These are phyloP conservation scores for Fusarium sp. DNA, from an alignment of 2,329 filamentous ascomycete species.

Conservation along the genomic window DNA sequence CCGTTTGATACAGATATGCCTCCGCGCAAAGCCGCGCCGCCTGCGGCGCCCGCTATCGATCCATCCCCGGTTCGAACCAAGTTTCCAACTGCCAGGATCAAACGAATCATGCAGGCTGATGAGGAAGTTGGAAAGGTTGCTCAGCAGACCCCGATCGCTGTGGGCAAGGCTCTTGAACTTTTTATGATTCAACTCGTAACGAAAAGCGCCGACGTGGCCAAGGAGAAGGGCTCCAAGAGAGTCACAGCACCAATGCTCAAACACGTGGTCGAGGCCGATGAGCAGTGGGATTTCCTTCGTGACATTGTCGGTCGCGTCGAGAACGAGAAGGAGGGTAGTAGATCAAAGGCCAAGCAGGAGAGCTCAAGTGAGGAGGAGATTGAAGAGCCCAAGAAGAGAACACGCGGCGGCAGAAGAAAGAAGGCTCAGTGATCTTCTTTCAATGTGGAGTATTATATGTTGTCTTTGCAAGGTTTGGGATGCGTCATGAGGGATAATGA, in stretches of 20 bases:
- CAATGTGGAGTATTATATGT: neutral
- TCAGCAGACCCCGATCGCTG: constrained; percentile 95
- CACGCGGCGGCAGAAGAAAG: constrained; percentile 59
- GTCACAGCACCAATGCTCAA: constrained; percentile 93
- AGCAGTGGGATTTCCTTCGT: constrained; percentile 91
- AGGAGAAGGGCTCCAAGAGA: constrained; percentile 83
- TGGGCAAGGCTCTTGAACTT: constrained; percentile 93
- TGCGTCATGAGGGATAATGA: constrained; percentile 42
- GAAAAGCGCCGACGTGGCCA: constrained; percentile 86
- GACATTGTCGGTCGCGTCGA: constrained; percentile 90
- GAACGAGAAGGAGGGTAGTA: constrained; percentile 59
- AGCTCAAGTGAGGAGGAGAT: constrained; percentile 63
- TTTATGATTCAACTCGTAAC: constrained; percentile 97
- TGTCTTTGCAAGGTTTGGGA: constrained; percentile 10
- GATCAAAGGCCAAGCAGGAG: constrained; percentile 58
- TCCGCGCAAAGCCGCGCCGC: constrained; percentile 47
- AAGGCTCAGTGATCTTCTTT: constrained; percentile 49
- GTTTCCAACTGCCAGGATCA: constrained; percentile 96
- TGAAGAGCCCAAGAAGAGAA: constrained; percentile 61
- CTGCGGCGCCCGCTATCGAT: constrained; percentile 56
- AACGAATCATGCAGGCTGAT: constrained; percentile 99
- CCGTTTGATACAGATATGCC: constrained; percentile 46
- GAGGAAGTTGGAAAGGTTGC: constrained; percentile 99
- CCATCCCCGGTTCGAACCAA: constrained; percentile 88
- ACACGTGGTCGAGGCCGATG: constrained; percentile 85